Conservation (phyloP, 345 rosid species). For the Salix dunnii region DNA sequence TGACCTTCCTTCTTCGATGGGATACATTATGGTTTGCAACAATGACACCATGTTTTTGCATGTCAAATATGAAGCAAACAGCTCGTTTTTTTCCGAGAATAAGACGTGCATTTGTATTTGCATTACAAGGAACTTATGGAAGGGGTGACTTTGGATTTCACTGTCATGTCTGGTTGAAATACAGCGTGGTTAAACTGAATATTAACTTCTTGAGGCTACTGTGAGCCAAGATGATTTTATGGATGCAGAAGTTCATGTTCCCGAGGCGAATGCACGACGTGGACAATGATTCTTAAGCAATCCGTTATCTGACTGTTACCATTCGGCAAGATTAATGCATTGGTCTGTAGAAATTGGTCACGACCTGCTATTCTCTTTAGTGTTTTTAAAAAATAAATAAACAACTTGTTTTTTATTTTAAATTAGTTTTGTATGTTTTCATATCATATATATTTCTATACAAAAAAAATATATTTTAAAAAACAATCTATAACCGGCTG, state of each 20-base stretch:
- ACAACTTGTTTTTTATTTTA: no score
- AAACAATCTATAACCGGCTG: no score
- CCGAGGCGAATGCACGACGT: not conserved
- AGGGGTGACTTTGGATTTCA: not conserved
- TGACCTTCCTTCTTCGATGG: not conserved
- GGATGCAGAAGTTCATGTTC: not conserved
- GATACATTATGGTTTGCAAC: not conserved
- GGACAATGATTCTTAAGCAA: not conserved
- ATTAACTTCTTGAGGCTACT: not conserved
- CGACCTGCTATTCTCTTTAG: not conserved
- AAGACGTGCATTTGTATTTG: not conserved
- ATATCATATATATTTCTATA: no score
- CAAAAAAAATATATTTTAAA: no score
- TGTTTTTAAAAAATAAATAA: no score
- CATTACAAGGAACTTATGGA: not conserved
- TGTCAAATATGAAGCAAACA: not conserved
- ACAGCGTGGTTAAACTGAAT: no score
- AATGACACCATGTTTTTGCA: not conserved
- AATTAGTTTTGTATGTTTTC: no score
- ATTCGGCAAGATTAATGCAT: not conserved
- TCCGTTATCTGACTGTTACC: not conserved
- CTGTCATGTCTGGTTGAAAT: not conserved
- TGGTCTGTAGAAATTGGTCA: not conserved
- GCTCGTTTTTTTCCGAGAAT: not conserved
- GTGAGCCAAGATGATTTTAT: no score